phyloP scores from a whole-genome alignment of 148 eudicot species.

The Nepenthes gracilis region DNA sequence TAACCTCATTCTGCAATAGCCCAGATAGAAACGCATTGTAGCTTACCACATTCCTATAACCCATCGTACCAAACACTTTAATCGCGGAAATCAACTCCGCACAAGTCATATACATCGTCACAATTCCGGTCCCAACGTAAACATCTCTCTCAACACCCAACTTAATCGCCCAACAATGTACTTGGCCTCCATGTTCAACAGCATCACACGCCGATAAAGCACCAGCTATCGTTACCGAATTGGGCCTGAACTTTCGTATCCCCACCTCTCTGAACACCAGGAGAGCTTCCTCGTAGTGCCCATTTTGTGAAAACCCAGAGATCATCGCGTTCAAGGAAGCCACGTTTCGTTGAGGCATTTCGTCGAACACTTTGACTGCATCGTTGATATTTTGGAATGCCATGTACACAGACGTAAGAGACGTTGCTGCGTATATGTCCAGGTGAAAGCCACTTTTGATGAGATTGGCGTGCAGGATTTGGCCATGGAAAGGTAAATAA shows the following conservation, averaged over 20 bases:
- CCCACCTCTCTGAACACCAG: constrained; percentile 37
- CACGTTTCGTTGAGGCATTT: constrained; percentile 18
- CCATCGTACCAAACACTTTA: constrained; percentile 39
- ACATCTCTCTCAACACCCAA: constrained; percentile 66
- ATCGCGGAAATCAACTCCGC: constrained; percentile 29
- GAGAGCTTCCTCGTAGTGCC: constrained; percentile 33
- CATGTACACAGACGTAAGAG: no score
- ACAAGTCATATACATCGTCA: constrained; percentile 49
- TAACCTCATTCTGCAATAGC: constrained; percentile 44
- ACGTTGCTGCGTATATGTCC: no score
- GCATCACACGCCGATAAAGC: constrained; percentile 38
- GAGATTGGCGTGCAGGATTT: no score
- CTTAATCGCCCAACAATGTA: constrained; percentile 69
- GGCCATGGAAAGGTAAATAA: no score
- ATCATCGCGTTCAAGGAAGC: constrained; percentile 22
- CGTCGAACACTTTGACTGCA: constrained; percentile 23
- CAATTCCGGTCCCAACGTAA: constrained; percentile 49
- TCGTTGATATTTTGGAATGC: not conserved
- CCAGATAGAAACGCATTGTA: constrained; percentile 72
- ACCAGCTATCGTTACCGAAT: constrained; percentile 56
- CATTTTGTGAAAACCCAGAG: constrained; percentile 43
- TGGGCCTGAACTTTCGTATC: constrained; percentile 26
- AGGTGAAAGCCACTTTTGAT: no score
- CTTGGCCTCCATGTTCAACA: constrained; percentile 37
- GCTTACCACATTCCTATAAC: constrained; percentile 41